Evolutionary conservation across 495 filamentous ascomycete genomes (phyloP), one percentile per base, ranked within the genome.

Genomic region (Penicillium taxi): DNA sequence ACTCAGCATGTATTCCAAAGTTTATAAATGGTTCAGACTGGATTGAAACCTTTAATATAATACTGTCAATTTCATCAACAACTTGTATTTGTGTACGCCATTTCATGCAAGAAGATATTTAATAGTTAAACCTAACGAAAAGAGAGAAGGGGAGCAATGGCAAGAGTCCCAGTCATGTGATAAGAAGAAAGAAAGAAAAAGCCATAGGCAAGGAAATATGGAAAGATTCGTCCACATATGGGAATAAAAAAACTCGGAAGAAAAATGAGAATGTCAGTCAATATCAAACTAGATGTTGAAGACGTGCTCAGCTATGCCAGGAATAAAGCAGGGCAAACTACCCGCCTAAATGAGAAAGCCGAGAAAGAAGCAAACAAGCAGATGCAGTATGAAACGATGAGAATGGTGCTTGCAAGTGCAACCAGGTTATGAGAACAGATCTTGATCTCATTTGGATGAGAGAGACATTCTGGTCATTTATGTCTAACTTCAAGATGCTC

Each of bases 31-130:
- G 37, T 32, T n/a, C n/a, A n/a, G n/a, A n/a, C n/a, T n/a, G n/a
- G n/a, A n/a, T n/a, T n/a, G n/a, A n/a, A n/a, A n/a, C n/a, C n/a
- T n/a, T n/a, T n/a, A n/a, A n/a, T n/a, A n/a, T n/a, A n/a, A n/a
- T n/a, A n/a, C n/a, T n/a, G n/a, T n/a, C n/a, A 40, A n/a, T 37
- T 39, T 39, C 43, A 47, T 44, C 39, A 47, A 34, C 14, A 35
- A 40, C 37, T 50, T 45, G 42, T 40, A 50, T 26, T 44, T 50
- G 45, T 53, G 41, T 56, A 56, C 49, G 49, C 49, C 52, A 29
- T 35, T 32, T 50, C 41, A 56, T 56, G 52, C 52, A 50, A 46
- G 30, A 50, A 46, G 42, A 50, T 41, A 55, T 47, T 24, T 30
- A 36, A 44, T 42, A 37, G 45, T 28, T 32, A 29, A 40, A 46